Conservation (phyloP, 768 basidiomycete genomes). For the Holtermanniella nyarrowii region DNA sequence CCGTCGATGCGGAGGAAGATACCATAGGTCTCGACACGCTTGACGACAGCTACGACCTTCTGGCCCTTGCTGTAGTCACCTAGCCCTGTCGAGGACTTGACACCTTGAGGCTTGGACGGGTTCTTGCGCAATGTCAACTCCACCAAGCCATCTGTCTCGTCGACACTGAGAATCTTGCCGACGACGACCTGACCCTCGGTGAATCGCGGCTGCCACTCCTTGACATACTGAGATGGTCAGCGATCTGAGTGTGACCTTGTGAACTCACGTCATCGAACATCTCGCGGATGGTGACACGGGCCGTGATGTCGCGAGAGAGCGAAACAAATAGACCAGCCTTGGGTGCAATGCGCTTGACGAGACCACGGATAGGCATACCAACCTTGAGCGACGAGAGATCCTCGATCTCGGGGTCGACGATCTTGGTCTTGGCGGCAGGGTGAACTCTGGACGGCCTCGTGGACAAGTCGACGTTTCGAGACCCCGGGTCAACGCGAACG, state of each 20-base stretch:
- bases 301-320: constrained; percentile 72
- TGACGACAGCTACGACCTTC: constrained; percentile 67
- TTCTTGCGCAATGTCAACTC: constrained; percentile 71
- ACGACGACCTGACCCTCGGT: constrained; percentile 69
- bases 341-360: constrained; percentile 67
- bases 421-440: constrained; percentile 43
- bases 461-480: constrained; percentile 65
- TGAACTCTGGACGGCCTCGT: constrained; percentile 63
- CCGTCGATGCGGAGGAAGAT: constrained; percentile 85
- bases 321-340: constrained; percentile 84
- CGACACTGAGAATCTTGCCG: constrained; percentile 69
- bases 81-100: constrained; percentile 32
- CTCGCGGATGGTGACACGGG: constrained; percentile 84
- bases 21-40: constrained; percentile 75
- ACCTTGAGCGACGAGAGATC: constrained; percentile 54
- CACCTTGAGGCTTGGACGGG: constrained; percentile 21
- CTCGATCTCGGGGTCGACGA: constrained; percentile 63
- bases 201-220: constrained; percentile 87
- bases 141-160: constrained; percentile 62
- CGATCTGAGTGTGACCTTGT: not conserved
- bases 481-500: constrained; percentile 55
- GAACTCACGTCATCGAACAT: constrained; percentile 68
- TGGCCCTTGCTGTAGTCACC: constrained; percentile 63
- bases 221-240: constrained; percentile 57
- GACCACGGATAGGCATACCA: constrained; percentile 71